These are phyloP conservation scores for Marsdenia floribunda DNA, from an alignment of 257 asterid species.

Conservation along the genomic window DNA sequence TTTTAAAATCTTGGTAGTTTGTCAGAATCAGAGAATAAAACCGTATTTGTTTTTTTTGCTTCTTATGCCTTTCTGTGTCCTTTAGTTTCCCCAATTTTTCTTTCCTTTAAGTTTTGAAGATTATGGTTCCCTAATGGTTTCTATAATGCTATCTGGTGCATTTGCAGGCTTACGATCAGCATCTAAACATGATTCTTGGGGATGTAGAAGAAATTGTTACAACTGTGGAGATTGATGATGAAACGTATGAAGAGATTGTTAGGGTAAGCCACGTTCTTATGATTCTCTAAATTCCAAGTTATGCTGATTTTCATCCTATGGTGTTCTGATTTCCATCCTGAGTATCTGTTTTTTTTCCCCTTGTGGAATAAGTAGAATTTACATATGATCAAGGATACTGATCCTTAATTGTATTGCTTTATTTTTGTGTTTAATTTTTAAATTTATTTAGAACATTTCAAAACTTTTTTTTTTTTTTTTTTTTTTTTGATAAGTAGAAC, in stretches of 20 bases:
- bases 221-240: conserved; percentile 92
- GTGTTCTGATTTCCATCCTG: background rate
- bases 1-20: background rate
- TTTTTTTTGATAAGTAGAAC: too few relatives aligned
- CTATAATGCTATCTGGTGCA: background rate
- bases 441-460: too few relatives aligned
- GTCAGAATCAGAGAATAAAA: too few relatives aligned
- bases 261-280: conserved; percentile 47
- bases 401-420: background rate
- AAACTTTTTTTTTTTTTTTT: too few relatives aligned
- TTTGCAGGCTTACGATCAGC: conserved; percentile 97
- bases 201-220: conserved; percentile 94
- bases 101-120: background rate
- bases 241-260: conserved; percentile 95
- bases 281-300: background rate
- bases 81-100: background rate
- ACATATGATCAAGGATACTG: background rate
- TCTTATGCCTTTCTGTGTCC: background rate
- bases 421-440: background rate
- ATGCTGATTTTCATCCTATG: background rate
- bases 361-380: background rate
- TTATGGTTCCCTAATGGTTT: background rate
- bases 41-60: background rate
- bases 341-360: background rate
- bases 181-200: conserved; percentile 95